Evolutionary conservation across 1,284 basidiomycete genomes (phyloP), one percentile per base, ranked within the genome.

Genomic region (Sanghuangporus weigelae): DNA sequence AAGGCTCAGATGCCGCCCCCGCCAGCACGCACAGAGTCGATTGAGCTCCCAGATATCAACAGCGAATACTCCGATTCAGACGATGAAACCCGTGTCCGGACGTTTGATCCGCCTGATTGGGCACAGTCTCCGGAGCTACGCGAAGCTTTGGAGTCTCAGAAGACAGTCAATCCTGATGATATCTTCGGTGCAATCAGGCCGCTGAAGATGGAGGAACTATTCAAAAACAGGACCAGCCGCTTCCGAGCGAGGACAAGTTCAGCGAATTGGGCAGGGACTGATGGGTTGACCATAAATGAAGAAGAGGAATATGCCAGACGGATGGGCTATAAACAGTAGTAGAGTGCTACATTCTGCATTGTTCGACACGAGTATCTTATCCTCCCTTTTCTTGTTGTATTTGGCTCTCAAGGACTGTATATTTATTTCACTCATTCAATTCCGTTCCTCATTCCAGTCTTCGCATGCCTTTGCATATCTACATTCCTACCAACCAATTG

Each of bases 21-120:
- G 16, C 67, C 70, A 3, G 73, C 87, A 61, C 74, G 84, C 12
- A 90, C 86, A 69, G 94, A 96, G 77, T 87, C 83, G 67, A 95
- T 95, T 68, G 93, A 94, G 70, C 79, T 98, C 40, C 95, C 95
- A 0, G 95, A 97, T 63, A 94, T 96, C 70, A 90, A 93, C 68
- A 95, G 92, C 75, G 95, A 97, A 70, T 97, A 97, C 74, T 96
- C 94, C 2, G 92, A 97, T 75, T 96, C 94, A 3, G 95, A 95
- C 57, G 93, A 96, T 70, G 93, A 95, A 72, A 84, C 86, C 69
- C 85, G 89, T 23, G 80, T 81, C 55, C 80, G 83, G 64, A 87
- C 87, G 38, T 87, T 86, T 69, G 84, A 90, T 72, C 87, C 83
- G 67, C 95, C 87, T 3, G 81, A 83, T 19, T 98, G 96, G 95